Percentiles rank a stretch among this genome's conserved stretches.
Conservation (phyloP, 2,329 filamentous ascomycete genomes). For the Coniochaeta sp. region DNA sequence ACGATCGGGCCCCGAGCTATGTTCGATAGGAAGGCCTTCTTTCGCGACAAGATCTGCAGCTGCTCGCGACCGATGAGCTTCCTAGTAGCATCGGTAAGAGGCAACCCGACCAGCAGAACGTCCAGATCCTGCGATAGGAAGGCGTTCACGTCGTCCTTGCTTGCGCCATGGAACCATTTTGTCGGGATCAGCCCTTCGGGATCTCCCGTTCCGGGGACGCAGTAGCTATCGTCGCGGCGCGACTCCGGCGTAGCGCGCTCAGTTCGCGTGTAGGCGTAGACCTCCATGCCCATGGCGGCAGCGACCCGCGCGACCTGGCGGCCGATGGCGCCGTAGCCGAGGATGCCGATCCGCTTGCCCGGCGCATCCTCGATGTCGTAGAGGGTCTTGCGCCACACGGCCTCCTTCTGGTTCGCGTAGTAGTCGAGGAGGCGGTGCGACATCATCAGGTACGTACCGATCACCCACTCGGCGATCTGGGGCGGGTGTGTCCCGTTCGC, state of each 20-base stretch:
- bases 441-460: constrained; percentile 19
- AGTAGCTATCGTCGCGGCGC: constrained; percentile 50
- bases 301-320: constrained; percentile 38
- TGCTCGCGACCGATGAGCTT: constrained; percentile 35
- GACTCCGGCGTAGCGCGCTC: constrained; percentile 52
- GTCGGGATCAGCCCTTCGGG: constrained; percentile 31
- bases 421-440: constrained; percentile 15
- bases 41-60: constrained; percentile 29
- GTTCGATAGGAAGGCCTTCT: constrained; percentile 55
- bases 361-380: constrained; percentile 20
- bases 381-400: constrained; percentile 3
- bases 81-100: constrained; percentile 28
- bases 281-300: constrained; percentile 55
- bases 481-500: constrained; percentile 34
- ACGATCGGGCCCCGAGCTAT: constrained; percentile 49
- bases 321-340: constrained; percentile 39
- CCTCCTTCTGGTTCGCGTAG: constrained; percentile 11
- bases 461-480: constrained; percentile 23
- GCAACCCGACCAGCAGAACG: constrained; percentile 33
- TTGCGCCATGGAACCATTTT: constrained; percentile 33
- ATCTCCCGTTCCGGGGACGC: constrained; percentile 54
- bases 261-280: constrained; percentile 60
- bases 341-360: constrained; percentile 28
- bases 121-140: constrained; percentile 36
- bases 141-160: constrained; percentile 24